A percentile compares a stretch with the other conserved stretches of the same genome.
phyloP scores from a whole-genome alignment of 129 eudicot species.

The Heracleum sosnowskyi region DNA sequence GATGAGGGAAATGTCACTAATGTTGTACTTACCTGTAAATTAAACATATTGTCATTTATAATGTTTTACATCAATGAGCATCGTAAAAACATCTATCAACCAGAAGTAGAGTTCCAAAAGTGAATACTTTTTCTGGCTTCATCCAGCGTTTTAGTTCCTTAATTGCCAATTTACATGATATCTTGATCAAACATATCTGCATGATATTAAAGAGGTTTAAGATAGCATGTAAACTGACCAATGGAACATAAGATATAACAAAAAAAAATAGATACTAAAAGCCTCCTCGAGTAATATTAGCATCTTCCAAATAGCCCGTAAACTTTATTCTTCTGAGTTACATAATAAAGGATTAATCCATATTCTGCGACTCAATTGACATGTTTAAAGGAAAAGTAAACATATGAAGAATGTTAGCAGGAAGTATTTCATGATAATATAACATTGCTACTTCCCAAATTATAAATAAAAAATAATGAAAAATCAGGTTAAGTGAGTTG shows the following conservation, averaged over 20 bases:
- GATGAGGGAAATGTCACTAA: conserved; percentile 66
- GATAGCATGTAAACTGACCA: background rate
- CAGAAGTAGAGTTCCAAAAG: background rate
- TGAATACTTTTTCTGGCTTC: conserved; percentile 76
- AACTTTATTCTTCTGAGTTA: background rate
- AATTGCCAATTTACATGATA: conserved; percentile 53
- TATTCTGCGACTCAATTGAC: background rate
- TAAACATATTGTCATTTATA: conserved; percentile 14
- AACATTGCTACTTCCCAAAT: too few species aligned
- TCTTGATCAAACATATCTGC: conserved; percentile 50
- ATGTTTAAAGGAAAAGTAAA: background rate
- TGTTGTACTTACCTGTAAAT: conserved; percentile 61
- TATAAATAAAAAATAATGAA: too few species aligned
- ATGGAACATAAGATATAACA: background rate
- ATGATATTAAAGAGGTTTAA: conserved; percentile 8
- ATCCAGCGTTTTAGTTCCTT: conserved; percentile 69
- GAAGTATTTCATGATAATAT: too few species aligned
- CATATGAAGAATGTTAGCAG: background rate
- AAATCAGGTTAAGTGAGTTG: too few species aligned
- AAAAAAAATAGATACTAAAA: background rate
- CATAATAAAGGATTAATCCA: background rate
- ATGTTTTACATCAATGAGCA: background rate
- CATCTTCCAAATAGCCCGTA: background rate
- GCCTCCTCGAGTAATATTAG: background rate
- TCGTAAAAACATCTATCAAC: conserved; percentile 7